Conservation (phyloP, 352 stramenopile species). For the Phytophthora cactorum region DNA sequence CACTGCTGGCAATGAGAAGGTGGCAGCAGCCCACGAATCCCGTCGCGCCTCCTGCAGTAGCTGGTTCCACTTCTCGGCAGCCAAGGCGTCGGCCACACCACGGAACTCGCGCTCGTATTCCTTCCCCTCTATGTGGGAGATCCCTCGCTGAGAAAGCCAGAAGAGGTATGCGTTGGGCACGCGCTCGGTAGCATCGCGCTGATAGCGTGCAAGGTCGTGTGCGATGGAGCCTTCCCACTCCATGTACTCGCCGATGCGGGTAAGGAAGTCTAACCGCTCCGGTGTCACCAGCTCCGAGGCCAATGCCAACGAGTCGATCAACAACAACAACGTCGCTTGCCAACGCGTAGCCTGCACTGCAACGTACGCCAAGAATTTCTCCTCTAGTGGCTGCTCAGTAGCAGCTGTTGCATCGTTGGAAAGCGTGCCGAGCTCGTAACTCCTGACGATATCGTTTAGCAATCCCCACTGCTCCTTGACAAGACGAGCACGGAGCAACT, state of each 20-base stretch:
- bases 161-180: conserved; percentile 82
- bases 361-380: conserved; percentile 66
- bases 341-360: conserved; percentile 77
- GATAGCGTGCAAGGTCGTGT: conserved; percentile 78
- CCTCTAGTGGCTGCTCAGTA: conserved; percentile 24
- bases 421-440: conserved; percentile 52
- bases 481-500: conserved; percentile 62
- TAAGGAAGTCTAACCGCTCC: conserved; percentile 64
- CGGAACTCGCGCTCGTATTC: conserved; percentile 60
- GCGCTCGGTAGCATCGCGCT: conserved; percentile 62
- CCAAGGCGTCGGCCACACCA: conserved; percentile 38
- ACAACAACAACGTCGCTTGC: conserved; percentile 80
- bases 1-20: conserved; percentile 66
- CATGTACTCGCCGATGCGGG: conserved; percentile 81
- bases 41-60: conserved; percentile 43
- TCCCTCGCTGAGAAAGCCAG: conserved; percentile 61
- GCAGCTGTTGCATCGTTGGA: conserved; percentile 17
- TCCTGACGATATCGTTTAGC: conserved; percentile 68
- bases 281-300: conserved; percentile 63
- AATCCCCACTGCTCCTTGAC: conserved; percentile 68
- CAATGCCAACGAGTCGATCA: conserved; percentile 78
- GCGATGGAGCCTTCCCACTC: conserved; percentile 87
- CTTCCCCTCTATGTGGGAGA: conserved; percentile 39
- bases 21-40: conserved; percentile 35
- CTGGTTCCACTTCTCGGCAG: conserved; percentile 50